Base-by-base conservation (phyloP, 2,329 filamentous ascomycete genomes). In the Aureobasidium namibiae region DNA sequence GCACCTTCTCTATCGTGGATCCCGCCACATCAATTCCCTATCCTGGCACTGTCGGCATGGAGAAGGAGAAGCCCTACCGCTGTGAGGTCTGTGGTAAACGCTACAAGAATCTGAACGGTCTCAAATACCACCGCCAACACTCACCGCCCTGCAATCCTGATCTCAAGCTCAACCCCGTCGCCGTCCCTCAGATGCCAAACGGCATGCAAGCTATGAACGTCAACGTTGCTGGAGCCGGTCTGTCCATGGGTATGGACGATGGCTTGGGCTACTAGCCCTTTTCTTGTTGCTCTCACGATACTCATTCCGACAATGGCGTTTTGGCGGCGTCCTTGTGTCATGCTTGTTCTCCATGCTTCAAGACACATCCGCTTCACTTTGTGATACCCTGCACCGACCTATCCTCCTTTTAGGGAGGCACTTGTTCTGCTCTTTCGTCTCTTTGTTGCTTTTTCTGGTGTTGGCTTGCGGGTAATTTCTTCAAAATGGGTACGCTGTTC, bases 21-120 rank as follows among this genome's bases (percentile, higher is more conserved):
- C 94, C 94, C 0, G 89, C 96, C 69, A 97, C 94, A 0, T 94
- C 89, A 29, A 84, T 90, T 1, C 94, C 94, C 0, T 99, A 97
- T 65, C 94, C 94, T 0, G 94, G 94, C 33, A 97, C 94, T 1
- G 79, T 96, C 36, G 94, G 94, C n/a, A 99, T 99, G 94, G 94
- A 99, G 76, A 99, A 97, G 73, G 92, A 97, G 78, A 99, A 99
- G 78, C 94, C 94, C 2, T 97, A 97, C 73, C 92, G 92, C 70
- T 99, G 94, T 73, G 92, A 97, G 65, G 88, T 91, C 11, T 99
- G 94, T 71, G 92, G 92, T 68, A 99, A 99, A 79, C 88, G 94
- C 56, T 99, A 99, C 78, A 99, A 99, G 85, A 99, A 99, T 70
- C 75, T 99, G 62, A 99, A 99, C 74, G 94, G 94, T 7, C 82